phyloP scores from a whole-genome alignment of 1,139 yeast species.

The Geotrichum bryndzae region DNA sequence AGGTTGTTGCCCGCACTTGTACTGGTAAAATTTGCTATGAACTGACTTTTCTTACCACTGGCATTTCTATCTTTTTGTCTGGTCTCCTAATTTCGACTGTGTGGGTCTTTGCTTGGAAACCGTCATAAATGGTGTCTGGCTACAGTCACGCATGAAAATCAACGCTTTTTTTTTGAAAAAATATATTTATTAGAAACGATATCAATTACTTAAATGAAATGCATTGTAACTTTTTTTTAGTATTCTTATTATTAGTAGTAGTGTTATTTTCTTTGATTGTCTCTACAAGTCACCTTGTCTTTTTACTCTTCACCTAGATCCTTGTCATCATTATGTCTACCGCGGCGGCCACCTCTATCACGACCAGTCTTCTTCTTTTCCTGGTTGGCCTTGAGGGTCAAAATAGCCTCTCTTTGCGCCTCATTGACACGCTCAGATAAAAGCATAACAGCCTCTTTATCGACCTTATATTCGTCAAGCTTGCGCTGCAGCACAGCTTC shows the following conservation, averaged over 20 bases:
- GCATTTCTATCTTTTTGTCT: not conserved
- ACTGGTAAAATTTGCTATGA: conserved; percentile 28
- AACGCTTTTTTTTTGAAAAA: not conserved
- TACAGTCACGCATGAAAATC: not conserved
- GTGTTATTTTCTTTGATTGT: not conserved
- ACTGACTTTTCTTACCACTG: conserved; percentile 12
- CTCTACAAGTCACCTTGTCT: not conserved
- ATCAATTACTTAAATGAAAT: not conserved
- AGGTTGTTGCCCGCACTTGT: conserved; percentile 13
- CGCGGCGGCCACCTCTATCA: conserved; percentile 8
- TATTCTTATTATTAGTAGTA: not conserved
- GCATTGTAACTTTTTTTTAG: not conserved
- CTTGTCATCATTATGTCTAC: conserved; percentile 13
- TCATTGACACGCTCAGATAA: conserved; percentile 84
- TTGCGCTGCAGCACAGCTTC: conserved; percentile 60
- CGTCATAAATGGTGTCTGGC: not conserved
- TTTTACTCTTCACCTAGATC: conserved; percentile 17
- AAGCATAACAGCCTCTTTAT: conserved; percentile 69
- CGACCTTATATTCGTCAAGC: conserved; percentile 74
- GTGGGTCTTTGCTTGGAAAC: conserved; percentile 15
- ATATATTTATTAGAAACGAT: not conserved
- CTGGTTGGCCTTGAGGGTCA: conserved; percentile 69
- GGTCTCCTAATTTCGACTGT: conserved; percentile 4
- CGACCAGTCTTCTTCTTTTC: conserved; percentile 11
- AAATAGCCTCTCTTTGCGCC: conserved; percentile 85